These are phyloP conservation scores for Lepidium didymum DNA, from an alignment of 345 rosid species.

Conservation along the genomic window DNA sequence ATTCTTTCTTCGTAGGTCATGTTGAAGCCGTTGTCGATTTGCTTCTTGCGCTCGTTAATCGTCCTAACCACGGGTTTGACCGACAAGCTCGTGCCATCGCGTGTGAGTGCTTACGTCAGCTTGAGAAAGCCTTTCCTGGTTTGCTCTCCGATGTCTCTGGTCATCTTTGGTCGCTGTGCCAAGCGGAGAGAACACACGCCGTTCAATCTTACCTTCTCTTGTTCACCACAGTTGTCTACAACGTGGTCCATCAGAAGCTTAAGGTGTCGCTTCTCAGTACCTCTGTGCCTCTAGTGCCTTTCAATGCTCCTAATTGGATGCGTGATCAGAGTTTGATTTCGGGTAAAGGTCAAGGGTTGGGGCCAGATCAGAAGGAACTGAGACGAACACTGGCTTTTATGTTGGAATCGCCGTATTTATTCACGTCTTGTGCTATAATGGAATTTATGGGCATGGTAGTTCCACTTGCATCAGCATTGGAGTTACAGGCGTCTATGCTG, in stretches of 20 bases:
- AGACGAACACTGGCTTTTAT: slow-evolving; percentile 84
- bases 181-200: slow-evolving; percentile 87
- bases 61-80: slow-evolving; percentile 82
- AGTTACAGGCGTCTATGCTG: slow-evolving; percentile 84
- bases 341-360: slow-evolving; percentile 22
- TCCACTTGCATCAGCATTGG: slow-evolving; percentile 68
- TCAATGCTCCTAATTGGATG: slow-evolving; percentile 53
- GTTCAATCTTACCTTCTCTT: slow-evolving; percentile 70
- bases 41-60: slow-evolving; percentile 63
- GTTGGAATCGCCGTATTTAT: slow-evolving; percentile 70
- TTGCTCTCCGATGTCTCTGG: slow-evolving; percentile 68
- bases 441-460: slow-evolving; percentile 76
- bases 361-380: slow-evolving; percentile 80
- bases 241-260: slow-evolving; percentile 47
- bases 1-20: slow-evolving; percentile 35
- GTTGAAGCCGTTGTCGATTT: slow-evolving; percentile 59
- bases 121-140: slow-evolving; percentile 72
- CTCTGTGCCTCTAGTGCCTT: slow-evolving; percentile 73
- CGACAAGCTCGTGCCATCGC: slow-evolving; percentile 81
- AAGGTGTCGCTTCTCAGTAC: slow-evolving; percentile 64
- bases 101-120: slow-evolving; percentile 79
- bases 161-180: slow-evolving; percentile 85
- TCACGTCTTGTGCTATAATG: slow-evolving; percentile 78
- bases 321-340: slow-evolving; percentile 23
- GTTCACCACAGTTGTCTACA: slow-evolving; percentile 53